Base-by-base conservation (phyloP, 2,329 filamentous ascomycete species). In the Ophiocordyceps sinensis region DNA sequence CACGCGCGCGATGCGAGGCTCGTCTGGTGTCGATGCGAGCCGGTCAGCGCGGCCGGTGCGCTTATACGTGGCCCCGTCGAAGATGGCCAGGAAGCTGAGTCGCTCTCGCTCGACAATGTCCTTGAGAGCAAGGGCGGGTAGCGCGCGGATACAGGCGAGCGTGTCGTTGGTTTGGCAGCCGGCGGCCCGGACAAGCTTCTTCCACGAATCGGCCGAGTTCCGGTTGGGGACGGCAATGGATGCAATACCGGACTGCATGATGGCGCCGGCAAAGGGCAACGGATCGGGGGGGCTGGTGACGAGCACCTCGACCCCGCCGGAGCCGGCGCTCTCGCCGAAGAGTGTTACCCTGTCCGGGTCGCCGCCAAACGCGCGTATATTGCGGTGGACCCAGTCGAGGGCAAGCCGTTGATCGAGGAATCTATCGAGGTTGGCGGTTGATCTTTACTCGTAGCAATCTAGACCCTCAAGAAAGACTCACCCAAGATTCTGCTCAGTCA, bases 331-430 rank as follows among this genome's bases (percentile, higher is more conserved):
- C 49, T 79, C 68, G 1, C 77, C 77, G 65, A 69, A 77, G 29
- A 80, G 71, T 0, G 75, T 79, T 5, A 79, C 73, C 44, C 71
- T 73, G 1, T 57, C 54, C 0, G 75, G 71, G 50, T 81, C 75
- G 2, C 78, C 78, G 2, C 78, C 78, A 50, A 82, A 82, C 1
- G 67, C 62, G 1, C 59, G 66, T 37, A 80, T 77, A 43, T 80
- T 77, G 43, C 73, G 68, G 14, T 69, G 67, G 0, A 77, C 64
- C 76, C 76, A 80, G 45, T 77, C 47, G 14, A 80, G 55, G 0
- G 66, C 74, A 0, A 74, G 55, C 17, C 72, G 60, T 47, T 79
- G 75, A 44, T 80, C 76, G 3, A 40, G 31, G 17, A 40, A 21
- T 8, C 37, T 38, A 14, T 15, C n/a, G 1, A 6, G 32, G 17